Conservation (phyloP, 2,329 filamentous ascomycete species). For the Amauroascus verrucosus region DNA sequence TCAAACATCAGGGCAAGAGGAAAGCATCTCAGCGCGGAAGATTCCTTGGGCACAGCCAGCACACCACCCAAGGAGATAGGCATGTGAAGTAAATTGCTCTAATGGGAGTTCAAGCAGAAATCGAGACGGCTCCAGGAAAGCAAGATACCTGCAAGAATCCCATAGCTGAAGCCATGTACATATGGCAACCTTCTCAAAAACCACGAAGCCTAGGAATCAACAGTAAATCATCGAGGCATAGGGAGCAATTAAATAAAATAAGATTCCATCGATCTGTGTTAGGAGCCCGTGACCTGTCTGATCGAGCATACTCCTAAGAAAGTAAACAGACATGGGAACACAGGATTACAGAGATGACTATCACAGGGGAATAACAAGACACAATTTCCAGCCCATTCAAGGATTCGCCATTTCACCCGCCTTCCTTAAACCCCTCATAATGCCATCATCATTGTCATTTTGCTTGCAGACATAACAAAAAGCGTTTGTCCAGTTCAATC, state of each 20-base stretch:
- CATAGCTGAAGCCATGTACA: slow-evolving; percentile 1
- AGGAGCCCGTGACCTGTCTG: slow-evolving; percentile 2
- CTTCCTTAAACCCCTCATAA: slow-evolving; percentile 13
- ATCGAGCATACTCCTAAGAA: not conserved
- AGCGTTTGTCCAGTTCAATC: slow-evolving; percentile 10
- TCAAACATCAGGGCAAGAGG: no score
- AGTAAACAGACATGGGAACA: slow-evolving; percentile 1
- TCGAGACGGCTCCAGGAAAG: no score
- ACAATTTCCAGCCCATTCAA: slow-evolving; percentile 5
- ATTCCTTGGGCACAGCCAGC: no score
- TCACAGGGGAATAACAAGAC: slow-evolving; percentile 4
- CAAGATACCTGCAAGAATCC: no score
- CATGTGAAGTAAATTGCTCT: no score
- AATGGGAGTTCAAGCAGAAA: no score
- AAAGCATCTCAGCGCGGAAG: no score
- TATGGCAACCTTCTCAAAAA: not conserved
- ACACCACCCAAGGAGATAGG: no score
- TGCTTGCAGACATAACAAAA: slow-evolving; percentile 8
- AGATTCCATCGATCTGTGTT: slow-evolving; percentile 9
- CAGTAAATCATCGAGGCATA: not conserved
- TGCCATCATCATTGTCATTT: slow-evolving; percentile 11
- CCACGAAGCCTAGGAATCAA: not conserved
- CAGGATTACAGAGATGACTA: slow-evolving; percentile 5
- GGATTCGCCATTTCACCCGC: slow-evolving; percentile 12
- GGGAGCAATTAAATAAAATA: slow-evolving; percentile 5